These are phyloP conservation scores for Penicillium mononematosum DNA, from an alignment of 495 filamentous ascomycete species.

Conservation along the genomic window DNA sequence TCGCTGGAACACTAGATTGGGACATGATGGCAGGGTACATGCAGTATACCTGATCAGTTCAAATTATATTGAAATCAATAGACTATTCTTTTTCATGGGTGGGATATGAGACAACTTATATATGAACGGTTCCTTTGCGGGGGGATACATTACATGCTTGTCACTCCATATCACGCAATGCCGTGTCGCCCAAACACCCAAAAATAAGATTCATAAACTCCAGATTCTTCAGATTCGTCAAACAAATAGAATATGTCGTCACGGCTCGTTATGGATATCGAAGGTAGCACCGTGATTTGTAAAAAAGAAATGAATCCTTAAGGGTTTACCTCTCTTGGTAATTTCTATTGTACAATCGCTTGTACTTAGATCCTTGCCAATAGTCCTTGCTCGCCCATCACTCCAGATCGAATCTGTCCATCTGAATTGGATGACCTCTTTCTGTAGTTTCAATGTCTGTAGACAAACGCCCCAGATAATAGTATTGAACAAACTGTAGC, in stretches of 20 bases:
- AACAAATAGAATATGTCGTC: conserved; percentile 2
- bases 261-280: background rate
- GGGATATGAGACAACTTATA: background rate
- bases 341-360: background rate
- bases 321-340: background rate
- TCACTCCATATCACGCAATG: conserved; percentile 6
- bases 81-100: background rate
- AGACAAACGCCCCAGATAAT: background rate
- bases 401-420: background rate
- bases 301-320: background rate
- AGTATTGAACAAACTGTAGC: background rate
- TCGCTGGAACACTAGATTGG: conserved; percentile 26
- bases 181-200: background rate
- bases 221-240: background rate
- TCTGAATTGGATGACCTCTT: background rate
- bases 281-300: background rate
- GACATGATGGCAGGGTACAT: conserved; percentile 16
- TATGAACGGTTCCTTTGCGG: background rate
- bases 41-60: background rate
- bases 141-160: conserved; percentile 2
- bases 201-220: background rate
- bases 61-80: background rate
- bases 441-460: background rate
- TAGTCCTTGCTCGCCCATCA: background rate
- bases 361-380: background rate